A percentile compares a stretch with the other conserved stretches of the same genome.
Evolutionary conservation across 805 yeast genomes (phyloP).

Genomic region (Ogataea chonburiensis): DNA sequence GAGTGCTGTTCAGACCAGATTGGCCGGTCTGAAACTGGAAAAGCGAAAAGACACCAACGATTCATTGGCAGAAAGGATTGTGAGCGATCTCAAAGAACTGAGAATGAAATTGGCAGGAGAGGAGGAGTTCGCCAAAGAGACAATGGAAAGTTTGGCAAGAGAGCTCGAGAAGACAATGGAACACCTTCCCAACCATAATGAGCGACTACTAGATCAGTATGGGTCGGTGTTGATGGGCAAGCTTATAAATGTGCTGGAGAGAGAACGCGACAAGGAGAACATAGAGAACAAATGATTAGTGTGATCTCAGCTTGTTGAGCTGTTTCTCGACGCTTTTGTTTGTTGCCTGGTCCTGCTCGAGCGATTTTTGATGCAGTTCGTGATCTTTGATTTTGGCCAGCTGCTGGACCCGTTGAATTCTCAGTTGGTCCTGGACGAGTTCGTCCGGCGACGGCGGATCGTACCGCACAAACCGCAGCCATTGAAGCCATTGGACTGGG

Average conservation of each 20-base stretch:
- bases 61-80: slow-evolving; percentile 6
- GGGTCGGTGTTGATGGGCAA: slow-evolving; percentile 14
- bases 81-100: slow-evolving; percentile 10
- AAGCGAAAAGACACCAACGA: slow-evolving; percentile 3
- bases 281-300: slow-evolving; percentile 9
- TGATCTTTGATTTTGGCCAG: slow-evolving; percentile 48
- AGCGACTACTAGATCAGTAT: slow-evolving; percentile 16
- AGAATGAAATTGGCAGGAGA: slow-evolving; percentile 12
- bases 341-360: slow-evolving; percentile 19
- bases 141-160: slow-evolving; percentile 6
- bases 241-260: slow-evolving; percentile 6
- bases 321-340: slow-evolving; percentile 26
- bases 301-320: slow-evolving; percentile 19
- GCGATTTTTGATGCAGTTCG: slow-evolving; percentile 34
- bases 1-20: slow-evolving; percentile 11
- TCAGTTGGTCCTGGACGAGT: slow-evolving; percentile 51
- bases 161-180: slow-evolving; percentile 19
- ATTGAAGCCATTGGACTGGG: slow-evolving; percentile 76
- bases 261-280: slow-evolving; percentile 18
- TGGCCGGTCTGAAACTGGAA: slow-evolving; percentile 16
- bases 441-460: slow-evolving; percentile 64
- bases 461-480: slow-evolving; percentile 67
- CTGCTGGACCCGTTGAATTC: slow-evolving; percentile 53
- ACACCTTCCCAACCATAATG: slow-evolving; percentile 23
- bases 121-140: not conserved